Conservation (phyloP, 2,329 filamentous ascomycete species). For the Epichloe baconii region DNA sequence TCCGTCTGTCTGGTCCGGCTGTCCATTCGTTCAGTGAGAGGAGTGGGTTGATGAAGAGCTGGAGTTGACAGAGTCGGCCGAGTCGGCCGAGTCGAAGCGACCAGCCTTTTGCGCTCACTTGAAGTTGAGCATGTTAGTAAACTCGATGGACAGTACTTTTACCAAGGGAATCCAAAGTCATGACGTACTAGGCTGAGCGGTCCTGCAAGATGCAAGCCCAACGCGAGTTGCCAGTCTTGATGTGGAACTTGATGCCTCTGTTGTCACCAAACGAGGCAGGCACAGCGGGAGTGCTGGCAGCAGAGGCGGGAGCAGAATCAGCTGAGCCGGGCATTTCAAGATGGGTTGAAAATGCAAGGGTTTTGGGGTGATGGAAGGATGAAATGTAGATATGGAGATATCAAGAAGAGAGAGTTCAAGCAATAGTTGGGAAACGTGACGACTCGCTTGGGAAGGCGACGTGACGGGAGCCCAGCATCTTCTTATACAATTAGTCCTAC, state of each 20-base stretch:
- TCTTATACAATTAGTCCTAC: constrained; percentile 1
- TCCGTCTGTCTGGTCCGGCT: too few species aligned
- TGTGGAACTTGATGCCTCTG: constrained; percentile 31
- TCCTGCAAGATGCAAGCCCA: constrained; percentile 31
- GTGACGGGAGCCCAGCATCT: not conserved
- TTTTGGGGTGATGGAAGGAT: too few species aligned
- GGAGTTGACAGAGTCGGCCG: constrained; percentile 21
- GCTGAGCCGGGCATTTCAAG: constrained; percentile 10
- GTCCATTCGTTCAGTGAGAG: constrained; percentile 1
- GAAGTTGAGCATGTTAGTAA: constrained; percentile 5
- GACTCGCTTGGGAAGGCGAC: not conserved
- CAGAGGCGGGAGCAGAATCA: constrained; percentile 7
- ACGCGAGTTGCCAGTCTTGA: constrained; percentile 28
- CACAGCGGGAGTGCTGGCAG: constrained; percentile 6
- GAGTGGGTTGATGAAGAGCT: constrained; percentile 13
- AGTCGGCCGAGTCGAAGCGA: constrained; percentile 24
- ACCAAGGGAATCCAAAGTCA: not conserved
- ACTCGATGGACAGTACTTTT: constrained; percentile 1
- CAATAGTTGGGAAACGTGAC: too few species aligned
- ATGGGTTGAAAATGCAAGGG: not conserved
- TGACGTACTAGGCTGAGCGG: constrained; percentile 29
- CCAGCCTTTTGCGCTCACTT: constrained; percentile 28
- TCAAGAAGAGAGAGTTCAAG: not conserved
- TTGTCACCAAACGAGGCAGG: constrained; percentile 22
- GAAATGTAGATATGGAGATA: not conserved